Percentiles rank a stretch among this genome's conserved stretches.
Evolutionary conservation across 140 eudicot genomes (phyloP).

Genomic region (Senecio squalidus): DNA sequence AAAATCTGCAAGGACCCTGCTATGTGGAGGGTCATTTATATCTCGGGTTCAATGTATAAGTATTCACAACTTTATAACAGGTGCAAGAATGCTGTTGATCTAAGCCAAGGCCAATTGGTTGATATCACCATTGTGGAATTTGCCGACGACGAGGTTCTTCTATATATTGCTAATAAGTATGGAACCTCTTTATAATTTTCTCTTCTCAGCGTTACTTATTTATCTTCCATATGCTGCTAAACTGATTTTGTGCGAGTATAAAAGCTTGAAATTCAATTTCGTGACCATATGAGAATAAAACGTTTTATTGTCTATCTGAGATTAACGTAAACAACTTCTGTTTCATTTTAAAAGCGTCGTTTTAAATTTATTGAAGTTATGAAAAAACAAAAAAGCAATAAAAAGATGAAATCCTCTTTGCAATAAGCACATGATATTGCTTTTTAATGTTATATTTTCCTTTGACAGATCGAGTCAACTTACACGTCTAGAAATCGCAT

Average conservation of each 20-base stretch:
- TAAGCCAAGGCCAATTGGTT: background rate
- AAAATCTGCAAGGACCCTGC: background rate
- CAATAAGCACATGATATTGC: background rate
- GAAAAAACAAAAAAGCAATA: too few species aligned
- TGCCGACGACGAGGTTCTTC: background rate
- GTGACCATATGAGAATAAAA: too few species aligned
- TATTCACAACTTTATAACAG: background rate
- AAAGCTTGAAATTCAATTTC: too few species aligned
- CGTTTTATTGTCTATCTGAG: too few species aligned
- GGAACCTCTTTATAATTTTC: too few species aligned
- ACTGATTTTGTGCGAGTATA: too few species aligned
- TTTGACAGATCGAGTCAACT: background rate
- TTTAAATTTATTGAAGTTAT: too few species aligned
- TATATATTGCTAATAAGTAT: background rate
- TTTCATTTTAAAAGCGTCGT: too few species aligned
- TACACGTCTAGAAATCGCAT: background rate
- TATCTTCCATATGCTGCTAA: too few species aligned
- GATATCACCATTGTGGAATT: background rate
- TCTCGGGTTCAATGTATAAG: background rate
- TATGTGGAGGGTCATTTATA: background rate
- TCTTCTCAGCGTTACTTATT: too few species aligned
- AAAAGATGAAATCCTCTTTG: too few species aligned
- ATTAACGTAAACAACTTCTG: too few species aligned
- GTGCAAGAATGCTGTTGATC: background rate
- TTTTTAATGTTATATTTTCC: background rate